Percentiles rank a stretch among this genome's conserved stretches.
phyloP scores from a whole-genome alignment of 2,329 filamentous ascomycete genomes.

The Fusarium compactum region DNA sequence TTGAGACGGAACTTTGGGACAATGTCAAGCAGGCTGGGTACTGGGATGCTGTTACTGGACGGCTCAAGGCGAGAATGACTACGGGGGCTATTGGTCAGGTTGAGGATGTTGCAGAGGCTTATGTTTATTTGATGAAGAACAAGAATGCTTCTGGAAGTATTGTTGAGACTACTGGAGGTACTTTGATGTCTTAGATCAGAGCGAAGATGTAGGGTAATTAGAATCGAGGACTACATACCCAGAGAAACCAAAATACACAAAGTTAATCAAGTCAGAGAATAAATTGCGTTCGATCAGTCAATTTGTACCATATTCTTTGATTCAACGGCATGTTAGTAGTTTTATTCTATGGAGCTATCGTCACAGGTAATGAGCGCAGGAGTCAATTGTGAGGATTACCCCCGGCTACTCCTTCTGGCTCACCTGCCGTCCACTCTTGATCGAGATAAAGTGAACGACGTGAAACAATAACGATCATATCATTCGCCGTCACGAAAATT shows the following conservation, averaged over 20 bases:
- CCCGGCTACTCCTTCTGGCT: too few species aligned
- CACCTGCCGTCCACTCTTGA: too few species aligned
- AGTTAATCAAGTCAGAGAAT: too few species aligned
- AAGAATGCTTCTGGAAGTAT: constrained; percentile 37
- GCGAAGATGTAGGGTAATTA: not conserved
- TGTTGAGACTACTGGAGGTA: constrained; percentile 39
- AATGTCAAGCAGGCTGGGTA: constrained; percentile 31
- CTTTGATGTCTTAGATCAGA: constrained; percentile 26
- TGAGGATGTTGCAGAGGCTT: constrained; percentile 40
- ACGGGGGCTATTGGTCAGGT: constrained; percentile 29
- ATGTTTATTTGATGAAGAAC: constrained; percentile 44
- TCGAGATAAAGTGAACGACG: too few species aligned
- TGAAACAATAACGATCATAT: not conserved
- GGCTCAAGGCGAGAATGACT: constrained; percentile 30
- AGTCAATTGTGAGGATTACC: too few species aligned
- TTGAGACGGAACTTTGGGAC: constrained; percentile 37
- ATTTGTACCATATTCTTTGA: not conserved
- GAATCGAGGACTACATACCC: not conserved
- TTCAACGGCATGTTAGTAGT: too few species aligned
- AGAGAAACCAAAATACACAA: too few species aligned
- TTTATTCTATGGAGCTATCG: too few species aligned
- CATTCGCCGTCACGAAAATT: not conserved
- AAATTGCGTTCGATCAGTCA: too few species aligned
- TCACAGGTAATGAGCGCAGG: too few species aligned
- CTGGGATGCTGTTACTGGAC: constrained; percentile 30